These are phyloP conservation scores for Glonium stellatum DNA, from an alignment of 495 filamentous ascomycete species.

Conservation along the genomic window DNA sequence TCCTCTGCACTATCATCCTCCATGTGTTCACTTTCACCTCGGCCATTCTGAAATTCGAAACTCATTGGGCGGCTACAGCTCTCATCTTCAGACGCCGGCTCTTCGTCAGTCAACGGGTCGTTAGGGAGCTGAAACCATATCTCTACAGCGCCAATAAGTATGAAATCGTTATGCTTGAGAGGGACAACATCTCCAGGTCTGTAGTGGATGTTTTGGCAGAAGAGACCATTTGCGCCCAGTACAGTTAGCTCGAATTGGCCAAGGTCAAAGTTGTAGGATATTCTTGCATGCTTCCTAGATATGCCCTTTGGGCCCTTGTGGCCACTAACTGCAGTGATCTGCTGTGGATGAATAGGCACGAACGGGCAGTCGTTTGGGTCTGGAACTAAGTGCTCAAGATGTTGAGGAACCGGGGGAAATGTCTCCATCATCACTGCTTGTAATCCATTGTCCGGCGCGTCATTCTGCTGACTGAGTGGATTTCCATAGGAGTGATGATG, in stretches of 20 bases:
- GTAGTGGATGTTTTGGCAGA: slow-evolving; percentile 68
- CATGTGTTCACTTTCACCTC: slow-evolving; percentile 32
- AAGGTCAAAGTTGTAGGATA: slow-evolving; percentile 69
- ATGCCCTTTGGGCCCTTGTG: slow-evolving; percentile 57
- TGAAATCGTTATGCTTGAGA: slow-evolving; percentile 62
- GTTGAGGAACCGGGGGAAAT: slow-evolving; percentile 11
- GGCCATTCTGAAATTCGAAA: slow-evolving; percentile 58
- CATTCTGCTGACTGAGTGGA: slow-evolving; percentile 3
- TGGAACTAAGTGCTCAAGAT: slow-evolving; percentile 10
- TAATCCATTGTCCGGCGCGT: slow-evolving; percentile 15
- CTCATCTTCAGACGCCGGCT: slow-evolving; percentile 45
- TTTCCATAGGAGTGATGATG: slow-evolving; percentile 5
- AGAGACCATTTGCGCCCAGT: slow-evolving; percentile 78
- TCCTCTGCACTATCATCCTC: slow-evolving; percentile 47
- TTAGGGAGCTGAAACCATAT: slow-evolving; percentile 71
- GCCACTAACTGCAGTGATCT: slow-evolving; percentile 47
- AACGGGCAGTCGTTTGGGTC: slow-evolving; percentile 59
- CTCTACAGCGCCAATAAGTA: slow-evolving; percentile 73
- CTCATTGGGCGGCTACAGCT: slow-evolving; percentile 46
- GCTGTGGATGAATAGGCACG: slow-evolving; percentile 66
- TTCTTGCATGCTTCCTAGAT: slow-evolving; percentile 77
- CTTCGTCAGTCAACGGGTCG: slow-evolving; percentile 55
- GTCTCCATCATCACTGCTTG: slow-evolving; percentile 20
- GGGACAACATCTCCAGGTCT: slow-evolving; percentile 54
- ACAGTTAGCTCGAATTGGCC: slow-evolving; percentile 73